Evolutionary conservation across 2,329 filamentous ascomycete species (phyloP), one percentile per base, ranked within the genome.

Genomic region (Dactylellina parvicollis): DNA sequence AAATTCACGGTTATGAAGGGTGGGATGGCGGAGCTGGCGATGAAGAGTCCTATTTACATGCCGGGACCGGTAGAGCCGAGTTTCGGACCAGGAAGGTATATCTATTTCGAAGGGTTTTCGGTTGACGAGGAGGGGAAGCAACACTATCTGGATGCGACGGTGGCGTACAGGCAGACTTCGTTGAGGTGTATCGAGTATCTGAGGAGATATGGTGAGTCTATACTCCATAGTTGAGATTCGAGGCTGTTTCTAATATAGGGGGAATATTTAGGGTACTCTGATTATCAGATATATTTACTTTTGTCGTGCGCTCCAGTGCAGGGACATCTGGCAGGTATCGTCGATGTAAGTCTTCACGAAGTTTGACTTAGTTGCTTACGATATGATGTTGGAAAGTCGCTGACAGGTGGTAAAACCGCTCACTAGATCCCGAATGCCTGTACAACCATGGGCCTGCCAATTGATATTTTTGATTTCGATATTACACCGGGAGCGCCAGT

Each of bases 401-500:
- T 42, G 44, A 24, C 26, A 22, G 24, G 14, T 59, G 22, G 18
- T 52, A 7, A 7, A 20, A 34, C 16, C 47, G 28, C 12, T 50
- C 9, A 16, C 7, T 69, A 81, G 80, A 91, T 96, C 52, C 92
- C 92, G 0, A 96, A 96, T 79, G 91, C 90, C 0, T 96, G 93
- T 79, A 96, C 92, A 2, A 96, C 93, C 0, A 83, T 96, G 70
- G 92, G 92, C 0, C 79, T 96, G 60, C 93, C 93, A 0, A 92
- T 96, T 84, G 93, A 96, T 81, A 96, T 97, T 59, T 97, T 97
- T 78, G 91, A 95, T 79, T 96, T 97, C 81, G 92, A 96, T 79
- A 94, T 96, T 76, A 86, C 88, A 49, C 91, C 92, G 0, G 84
- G 85, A 64, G 84, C 83, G 3, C 83, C 85, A 4, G 86, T 85